phyloP scores from a whole-genome alignment of 768 basidiomycete species.

The Suillus discolor region DNA sequence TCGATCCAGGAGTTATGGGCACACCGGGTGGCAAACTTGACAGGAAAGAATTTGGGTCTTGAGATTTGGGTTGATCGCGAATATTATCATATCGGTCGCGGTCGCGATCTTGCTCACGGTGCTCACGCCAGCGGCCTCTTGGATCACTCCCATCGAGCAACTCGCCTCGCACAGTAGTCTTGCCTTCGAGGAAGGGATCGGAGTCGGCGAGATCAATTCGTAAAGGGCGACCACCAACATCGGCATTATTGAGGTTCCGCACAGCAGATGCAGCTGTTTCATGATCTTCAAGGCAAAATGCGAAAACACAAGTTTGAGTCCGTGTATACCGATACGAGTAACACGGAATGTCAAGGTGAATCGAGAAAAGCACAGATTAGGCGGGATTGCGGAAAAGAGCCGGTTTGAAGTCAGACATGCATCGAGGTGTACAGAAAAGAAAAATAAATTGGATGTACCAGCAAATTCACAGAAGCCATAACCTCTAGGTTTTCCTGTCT shows the following conservation, averaged over 20 bases:
- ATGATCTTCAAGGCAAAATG: conserved; percentile 61
- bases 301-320: conserved; percentile 3
- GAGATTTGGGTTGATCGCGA: conserved; percentile 33
- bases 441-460: conserved; percentile 58
- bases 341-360: conserved; percentile 18
- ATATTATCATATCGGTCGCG: conserved; percentile 41
- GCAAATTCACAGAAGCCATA: conserved; percentile 95
- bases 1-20: conserved; percentile 68
- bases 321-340: neutral
- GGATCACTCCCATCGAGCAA: conserved; percentile 64
- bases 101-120: conserved; percentile 56
- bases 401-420: conserved; percentile 41
- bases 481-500: conserved; percentile 93
- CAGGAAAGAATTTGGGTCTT: conserved; percentile 59
- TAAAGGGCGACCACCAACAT: conserved; percentile 89
- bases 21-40: conserved; percentile 74
- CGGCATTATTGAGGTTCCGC: conserved; percentile 90
- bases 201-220: conserved; percentile 95
- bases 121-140: conserved; percentile 42
- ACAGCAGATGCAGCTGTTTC: conserved; percentile 96
- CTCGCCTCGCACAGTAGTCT: conserved; percentile 86
- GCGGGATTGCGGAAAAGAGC: conserved; percentile 17
- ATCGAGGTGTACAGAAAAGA: conserved; percentile 24
- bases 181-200: conserved; percentile 88
- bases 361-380: conserved; percentile 14